phyloP scores from a whole-genome alignment of 441 rosid genomes.

The Mallotus repandus region DNA sequence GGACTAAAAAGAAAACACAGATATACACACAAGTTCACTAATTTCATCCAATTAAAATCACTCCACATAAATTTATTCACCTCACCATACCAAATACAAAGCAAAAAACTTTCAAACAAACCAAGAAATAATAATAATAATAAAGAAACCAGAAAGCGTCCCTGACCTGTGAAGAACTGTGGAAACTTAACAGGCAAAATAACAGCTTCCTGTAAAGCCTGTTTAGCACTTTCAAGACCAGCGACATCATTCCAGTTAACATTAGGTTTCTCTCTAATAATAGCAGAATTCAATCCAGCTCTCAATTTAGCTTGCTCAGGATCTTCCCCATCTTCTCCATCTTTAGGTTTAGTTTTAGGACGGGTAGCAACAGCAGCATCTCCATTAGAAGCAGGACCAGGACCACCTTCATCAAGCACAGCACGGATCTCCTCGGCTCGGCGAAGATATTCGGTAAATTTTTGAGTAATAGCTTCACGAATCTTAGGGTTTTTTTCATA shows the following conservation, averaged over 20 bases:
- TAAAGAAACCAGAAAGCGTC: neutral
- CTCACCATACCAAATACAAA: neutral
- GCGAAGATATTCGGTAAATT: constrained; percentile 96
- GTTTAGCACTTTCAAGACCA: constrained; percentile 80
- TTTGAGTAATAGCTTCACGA: constrained; percentile 83
- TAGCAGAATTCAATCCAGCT: constrained; percentile 82
- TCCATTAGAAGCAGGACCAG: constrained; percentile 80
- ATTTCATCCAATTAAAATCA: too few relatives aligned
- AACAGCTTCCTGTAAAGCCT: constrained; percentile 91
- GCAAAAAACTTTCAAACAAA: neutral
- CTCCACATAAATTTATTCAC: neutral
- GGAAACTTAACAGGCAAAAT: constrained; percentile 92
- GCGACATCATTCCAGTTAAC: constrained; percentile 80
- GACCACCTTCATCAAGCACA: constrained; percentile 89
- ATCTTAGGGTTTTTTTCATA: constrained; percentile 98
- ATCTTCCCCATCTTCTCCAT: constrained; percentile 79
- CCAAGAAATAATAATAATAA: neutral
- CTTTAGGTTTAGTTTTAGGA: constrained; percentile 83
- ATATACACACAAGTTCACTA: too few relatives aligned
- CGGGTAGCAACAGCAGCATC: constrained; percentile 88
- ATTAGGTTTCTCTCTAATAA: constrained; percentile 80
- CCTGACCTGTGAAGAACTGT: constrained; percentile 79
- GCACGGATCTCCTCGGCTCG: constrained; percentile 99
- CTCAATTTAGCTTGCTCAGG: constrained; percentile 76
- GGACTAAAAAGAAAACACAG: too few relatives aligned